Evolutionary conservation across 2,329 filamentous ascomycete species (phyloP).

Genomic region (Aspergillus felis): DNA sequence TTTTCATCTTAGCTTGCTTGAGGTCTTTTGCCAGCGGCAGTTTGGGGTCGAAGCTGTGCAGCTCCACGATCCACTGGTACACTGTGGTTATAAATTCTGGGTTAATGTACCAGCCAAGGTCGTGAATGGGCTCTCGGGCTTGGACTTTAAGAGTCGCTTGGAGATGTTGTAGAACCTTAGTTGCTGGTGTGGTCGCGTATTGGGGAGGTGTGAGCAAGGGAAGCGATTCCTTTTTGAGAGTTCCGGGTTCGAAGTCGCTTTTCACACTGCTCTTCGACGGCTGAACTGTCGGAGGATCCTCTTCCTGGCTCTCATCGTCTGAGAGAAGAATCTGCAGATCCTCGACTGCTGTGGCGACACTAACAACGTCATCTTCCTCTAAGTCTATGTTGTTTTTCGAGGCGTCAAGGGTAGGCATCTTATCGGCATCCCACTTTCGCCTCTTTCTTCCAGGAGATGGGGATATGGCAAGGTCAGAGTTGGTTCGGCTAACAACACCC

Average conservation of each 20-base stretch:
- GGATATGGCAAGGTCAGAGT: constrained; percentile 18
- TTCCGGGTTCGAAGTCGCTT: constrained; percentile 63
- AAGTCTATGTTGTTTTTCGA: neutral
- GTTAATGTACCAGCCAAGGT: constrained; percentile 82
- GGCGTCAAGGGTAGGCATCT: neutral
- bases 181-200: constrained; percentile 61
- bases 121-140: constrained; percentile 53
- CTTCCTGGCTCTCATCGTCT: constrained; percentile 7
- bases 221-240: constrained; percentile 58
- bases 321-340: constrained; percentile 44
- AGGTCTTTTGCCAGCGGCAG: constrained; percentile 74
- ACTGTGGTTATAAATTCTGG: constrained; percentile 63
- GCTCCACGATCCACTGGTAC: constrained; percentile 88
- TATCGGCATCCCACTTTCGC: neutral
- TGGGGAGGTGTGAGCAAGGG: constrained; percentile 62
- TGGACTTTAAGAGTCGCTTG: constrained; percentile 63
- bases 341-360: constrained; percentile 48
- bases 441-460: neutral
- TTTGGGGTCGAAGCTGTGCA: constrained; percentile 71
- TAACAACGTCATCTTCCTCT: constrained; percentile 39
- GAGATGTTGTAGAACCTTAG: constrained; percentile 63
- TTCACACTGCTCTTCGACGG: constrained; percentile 27
- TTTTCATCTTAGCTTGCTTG: constrained; percentile 56
- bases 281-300: neutral
- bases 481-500: constrained; percentile 19